These are phyloP conservation scores for Clarireedia homoeocarpa DNA, from an alignment of 2,329 filamentous ascomycete species.

Conservation along the genomic window DNA sequence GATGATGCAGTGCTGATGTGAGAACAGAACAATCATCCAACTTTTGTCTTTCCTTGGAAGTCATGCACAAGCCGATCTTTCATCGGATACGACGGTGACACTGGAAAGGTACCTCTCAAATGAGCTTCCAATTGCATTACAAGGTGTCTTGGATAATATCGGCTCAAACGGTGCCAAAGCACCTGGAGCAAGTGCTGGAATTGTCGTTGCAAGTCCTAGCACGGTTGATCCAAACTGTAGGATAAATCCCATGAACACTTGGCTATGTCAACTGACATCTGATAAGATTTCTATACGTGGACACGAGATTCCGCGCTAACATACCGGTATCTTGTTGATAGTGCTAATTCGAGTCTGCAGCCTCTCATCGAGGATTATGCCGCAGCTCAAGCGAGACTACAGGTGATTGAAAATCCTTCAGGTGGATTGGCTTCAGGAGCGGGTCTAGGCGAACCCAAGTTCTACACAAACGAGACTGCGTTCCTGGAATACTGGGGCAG, in stretches of 20 bases:
- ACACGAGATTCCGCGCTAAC: constrained; percentile 67
- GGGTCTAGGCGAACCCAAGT: constrained; percentile 67
- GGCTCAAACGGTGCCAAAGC: constrained; percentile 43
- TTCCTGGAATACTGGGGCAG: constrained; percentile 54
- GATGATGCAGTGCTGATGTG: neutral
- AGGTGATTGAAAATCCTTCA: constrained; percentile 49
- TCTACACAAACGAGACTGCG: constrained; percentile 51
- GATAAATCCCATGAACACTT: constrained; percentile 15
- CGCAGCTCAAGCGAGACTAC: constrained; percentile 51
- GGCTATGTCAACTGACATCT: constrained; percentile 6
- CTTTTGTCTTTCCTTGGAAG: neutral
- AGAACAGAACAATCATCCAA: neutral
- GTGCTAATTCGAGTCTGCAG: constrained; percentile 45
- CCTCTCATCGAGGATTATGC: constrained; percentile 58
- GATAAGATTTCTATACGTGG: constrained; percentile 68
- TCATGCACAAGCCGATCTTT: neutral
- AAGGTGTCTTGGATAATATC: constrained; percentile 48
- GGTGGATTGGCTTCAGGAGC: constrained; percentile 33
- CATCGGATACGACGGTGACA: neutral
- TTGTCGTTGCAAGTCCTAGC: constrained; percentile 48
- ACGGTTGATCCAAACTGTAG: constrained; percentile 45
- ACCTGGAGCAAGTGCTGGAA: constrained; percentile 39
- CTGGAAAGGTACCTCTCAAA: neutral
- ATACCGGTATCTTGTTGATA: constrained; percentile 60
- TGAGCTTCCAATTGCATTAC: constrained; percentile 39